Percentiles rank a stretch among this genome's conserved stretches.
These are phyloP conservation scores for Penicillium turbatum DNA, from an alignment of 495 filamentous ascomycete genomes.

Conservation along the genomic window DNA sequence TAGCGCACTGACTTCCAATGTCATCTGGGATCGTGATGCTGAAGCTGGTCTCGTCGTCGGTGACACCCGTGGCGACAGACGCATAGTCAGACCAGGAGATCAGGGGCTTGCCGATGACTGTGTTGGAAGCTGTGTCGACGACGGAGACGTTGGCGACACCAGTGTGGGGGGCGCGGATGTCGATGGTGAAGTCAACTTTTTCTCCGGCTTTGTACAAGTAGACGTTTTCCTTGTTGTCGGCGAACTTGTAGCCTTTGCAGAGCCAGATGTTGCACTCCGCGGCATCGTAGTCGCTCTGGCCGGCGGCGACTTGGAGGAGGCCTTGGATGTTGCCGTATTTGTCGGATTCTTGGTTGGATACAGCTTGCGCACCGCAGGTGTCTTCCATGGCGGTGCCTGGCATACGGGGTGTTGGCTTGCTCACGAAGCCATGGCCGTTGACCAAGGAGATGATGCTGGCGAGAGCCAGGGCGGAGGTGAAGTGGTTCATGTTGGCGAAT, in stretches of 20 bases:
- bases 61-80: slow-evolving; percentile 44
- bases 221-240: slow-evolving; percentile 63
- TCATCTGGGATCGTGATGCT: slow-evolving; percentile 58
- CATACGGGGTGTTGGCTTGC: slow-evolving; percentile 52
- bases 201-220: slow-evolving; percentile 58
- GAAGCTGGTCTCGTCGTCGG: slow-evolving; percentile 58
- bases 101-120: slow-evolving; percentile 52
- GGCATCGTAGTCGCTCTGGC: slow-evolving; percentile 54
- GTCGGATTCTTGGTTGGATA: slow-evolving; percentile 56
- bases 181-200: slow-evolving; percentile 54
- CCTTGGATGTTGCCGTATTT: slow-evolving; percentile 66
- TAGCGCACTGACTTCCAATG: slow-evolving; percentile 52
- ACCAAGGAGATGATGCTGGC: slow-evolving; percentile 50
- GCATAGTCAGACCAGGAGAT: slow-evolving; percentile 56
- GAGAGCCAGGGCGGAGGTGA: slow-evolving; percentile 33
- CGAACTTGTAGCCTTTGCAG: slow-evolving; percentile 70
- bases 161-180: slow-evolving; percentile 59
- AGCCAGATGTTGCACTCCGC: slow-evolving; percentile 60
- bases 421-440: slow-evolving; percentile 60
- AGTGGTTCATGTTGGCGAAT: slow-evolving; percentile 34
- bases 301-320: slow-evolving; percentile 53
- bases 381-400: slow-evolving; percentile 56
- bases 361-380: slow-evolving; percentile 60
- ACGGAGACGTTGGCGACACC: slow-evolving; percentile 68
- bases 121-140: slow-evolving; percentile 58